These are phyloP conservation scores for Solanum gandarillasii DNA, from an alignment of 257 asterid genomes.

Conservation along the genomic window DNA sequence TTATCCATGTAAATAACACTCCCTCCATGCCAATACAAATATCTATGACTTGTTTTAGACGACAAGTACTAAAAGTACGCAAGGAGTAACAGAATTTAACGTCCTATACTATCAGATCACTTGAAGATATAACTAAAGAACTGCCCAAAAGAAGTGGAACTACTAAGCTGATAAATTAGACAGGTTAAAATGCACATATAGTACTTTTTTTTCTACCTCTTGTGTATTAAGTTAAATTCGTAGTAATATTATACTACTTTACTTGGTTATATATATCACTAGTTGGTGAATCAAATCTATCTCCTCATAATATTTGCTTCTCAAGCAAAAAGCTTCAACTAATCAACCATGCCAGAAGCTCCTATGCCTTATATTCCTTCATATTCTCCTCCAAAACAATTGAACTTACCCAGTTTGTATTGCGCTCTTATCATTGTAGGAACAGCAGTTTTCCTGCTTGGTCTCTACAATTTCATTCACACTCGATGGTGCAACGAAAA, in stretches of 20 bases:
- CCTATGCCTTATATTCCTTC: background rate
- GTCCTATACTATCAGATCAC: background rate
- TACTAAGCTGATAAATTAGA: background rate
- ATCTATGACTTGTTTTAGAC: background rate
- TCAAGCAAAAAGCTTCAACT: background rate
- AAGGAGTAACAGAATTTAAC: no score
- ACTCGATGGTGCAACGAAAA: slow-evolving; percentile 19
- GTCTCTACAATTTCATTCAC: slow-evolving; percentile 13
- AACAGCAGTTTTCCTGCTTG: slow-evolving; percentile 8
- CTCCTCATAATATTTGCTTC: background rate
- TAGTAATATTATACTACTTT: background rate
- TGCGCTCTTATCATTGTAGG: slow-evolving; percentile 19
- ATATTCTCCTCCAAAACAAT: background rate
- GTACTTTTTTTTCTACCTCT: background rate
- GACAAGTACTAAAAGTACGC: background rate
- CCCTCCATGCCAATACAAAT: background rate
- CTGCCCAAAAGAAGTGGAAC: background rate
- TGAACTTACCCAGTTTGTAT: slow-evolving; percentile 11
- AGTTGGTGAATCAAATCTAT: background rate
- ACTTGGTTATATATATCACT: background rate
- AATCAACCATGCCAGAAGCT: slow-evolving; percentile 5
- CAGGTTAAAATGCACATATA: background rate
- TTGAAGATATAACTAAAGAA: background rate
- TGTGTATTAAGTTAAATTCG: background rate
- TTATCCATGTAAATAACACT: no score